Conservation (phyloP, 768 basidiomycete species). For the Naematelia aurantialba region DNA sequence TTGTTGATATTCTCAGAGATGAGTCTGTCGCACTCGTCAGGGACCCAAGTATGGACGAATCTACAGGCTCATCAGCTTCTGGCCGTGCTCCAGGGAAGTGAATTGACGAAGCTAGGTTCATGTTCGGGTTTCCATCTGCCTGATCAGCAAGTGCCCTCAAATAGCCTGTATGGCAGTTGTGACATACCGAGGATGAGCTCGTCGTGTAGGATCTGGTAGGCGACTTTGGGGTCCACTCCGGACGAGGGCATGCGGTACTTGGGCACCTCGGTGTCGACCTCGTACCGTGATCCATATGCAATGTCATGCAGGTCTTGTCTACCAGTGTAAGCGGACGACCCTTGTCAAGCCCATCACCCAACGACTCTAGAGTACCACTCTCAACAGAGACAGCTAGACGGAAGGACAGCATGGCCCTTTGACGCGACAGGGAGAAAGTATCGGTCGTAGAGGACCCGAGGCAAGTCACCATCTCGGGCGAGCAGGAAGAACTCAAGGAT, state of each 20-base stretch:
- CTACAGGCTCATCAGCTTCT: constrained; percentile 10
- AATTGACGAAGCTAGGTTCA: constrained; percentile 60
- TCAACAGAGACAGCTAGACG: too few relatives aligned
- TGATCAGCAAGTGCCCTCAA: constrained; percentile 1
- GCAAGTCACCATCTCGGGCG: too few relatives aligned
- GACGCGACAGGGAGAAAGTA: too few relatives aligned
- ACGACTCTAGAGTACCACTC: not conserved
- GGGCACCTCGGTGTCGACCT: constrained; percentile 41
- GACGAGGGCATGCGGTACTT: constrained; percentile 40
- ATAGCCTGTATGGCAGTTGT: not conserved
- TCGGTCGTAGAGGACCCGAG: too few relatives aligned
- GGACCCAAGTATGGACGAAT: constrained; percentile 64
- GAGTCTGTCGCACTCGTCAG: constrained; percentile 52
- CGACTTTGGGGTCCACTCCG: constrained; percentile 36
- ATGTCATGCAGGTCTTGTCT: constrained; percentile 41
- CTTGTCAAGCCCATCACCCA: not conserved
- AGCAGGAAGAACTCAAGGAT: too few relatives aligned
- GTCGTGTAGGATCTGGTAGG: constrained; percentile 56
- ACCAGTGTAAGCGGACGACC: not conserved
- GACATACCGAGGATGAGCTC: constrained; percentile 55
- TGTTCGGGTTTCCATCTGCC: constrained; percentile 57
- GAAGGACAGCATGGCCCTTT: not conserved
- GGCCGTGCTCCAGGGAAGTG: not conserved
- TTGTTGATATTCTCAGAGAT: constrained; percentile 65
- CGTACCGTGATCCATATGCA: constrained; percentile 40